These are phyloP conservation scores for Erodium chrysanthum DNA, from an alignment of 441 rosid species.

Conservation along the genomic window DNA sequence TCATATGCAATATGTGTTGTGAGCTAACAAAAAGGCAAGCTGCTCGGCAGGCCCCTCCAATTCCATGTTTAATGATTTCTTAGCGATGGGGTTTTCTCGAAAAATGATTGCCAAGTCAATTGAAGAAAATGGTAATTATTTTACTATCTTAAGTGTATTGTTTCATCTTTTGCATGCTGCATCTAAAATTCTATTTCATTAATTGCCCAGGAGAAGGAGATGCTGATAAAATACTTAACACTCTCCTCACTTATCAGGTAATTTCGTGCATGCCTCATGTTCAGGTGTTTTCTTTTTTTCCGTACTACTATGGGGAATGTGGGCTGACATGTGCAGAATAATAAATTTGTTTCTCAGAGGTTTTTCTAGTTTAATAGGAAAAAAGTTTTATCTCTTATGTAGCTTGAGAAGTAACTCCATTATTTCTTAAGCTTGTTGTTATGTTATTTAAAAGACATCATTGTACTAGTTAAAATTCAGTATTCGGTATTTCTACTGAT, in stretches of 20 bases:
- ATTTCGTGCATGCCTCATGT: not conserved
- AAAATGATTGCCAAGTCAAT: slow-evolving; percentile 12
- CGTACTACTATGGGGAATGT: not conserved
- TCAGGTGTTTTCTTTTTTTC: not conserved
- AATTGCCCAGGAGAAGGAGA: not conserved
- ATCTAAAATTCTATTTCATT: not conserved
- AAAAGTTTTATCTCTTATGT: too few species aligned
- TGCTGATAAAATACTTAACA: not conserved
- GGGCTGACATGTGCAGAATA: not conserved
- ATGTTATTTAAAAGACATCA: too few species aligned
- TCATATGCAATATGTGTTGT: not conserved
- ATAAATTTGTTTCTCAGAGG: not conserved
- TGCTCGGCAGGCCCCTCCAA: slow-evolving; percentile 5
- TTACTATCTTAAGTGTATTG: not conserved
- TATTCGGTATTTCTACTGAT: too few species aligned
- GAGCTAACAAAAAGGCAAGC: slow-evolving; percentile 9
- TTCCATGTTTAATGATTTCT: slow-evolving; percentile 16
- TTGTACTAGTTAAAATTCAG: too few species aligned
- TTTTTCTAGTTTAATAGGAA: too few species aligned
- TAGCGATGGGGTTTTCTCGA: slow-evolving; percentile 20
- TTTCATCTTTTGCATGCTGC: not conserved
- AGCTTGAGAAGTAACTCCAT: too few species aligned
- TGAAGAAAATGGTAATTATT: slow-evolving; percentile 18
- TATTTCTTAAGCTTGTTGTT: too few species aligned
- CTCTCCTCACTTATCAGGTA: not conserved